A percentile compares a stretch with the other conserved stretches of the same genome.
phyloP scores from a whole-genome alignment of 305 asterid species.

The Solanum hybrid region DNA sequence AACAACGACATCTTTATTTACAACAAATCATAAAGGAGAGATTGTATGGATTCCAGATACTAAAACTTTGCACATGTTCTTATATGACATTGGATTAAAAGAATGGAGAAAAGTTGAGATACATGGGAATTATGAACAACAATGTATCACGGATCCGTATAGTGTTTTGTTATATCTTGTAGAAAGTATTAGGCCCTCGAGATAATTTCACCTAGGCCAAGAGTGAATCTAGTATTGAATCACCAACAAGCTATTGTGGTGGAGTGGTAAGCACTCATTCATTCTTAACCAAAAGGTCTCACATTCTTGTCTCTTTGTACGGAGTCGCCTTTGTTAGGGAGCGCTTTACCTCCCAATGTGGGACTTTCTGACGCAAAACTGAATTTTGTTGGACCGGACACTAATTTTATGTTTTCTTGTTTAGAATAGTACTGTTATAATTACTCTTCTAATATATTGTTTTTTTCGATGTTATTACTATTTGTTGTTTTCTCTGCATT shows the following conservation, averaged over 20 bases:
- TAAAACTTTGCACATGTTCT: not conserved
- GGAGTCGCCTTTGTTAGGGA: rapidly evolving
- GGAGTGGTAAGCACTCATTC: too few species aligned
- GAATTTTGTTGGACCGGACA: not conserved
- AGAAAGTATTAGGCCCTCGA: not conserved
- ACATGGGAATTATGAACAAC: not conserved
- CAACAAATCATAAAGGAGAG: not conserved
- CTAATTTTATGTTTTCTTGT: not conserved
- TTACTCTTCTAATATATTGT: not conserved
- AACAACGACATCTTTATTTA: not conserved
- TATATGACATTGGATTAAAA: not conserved
- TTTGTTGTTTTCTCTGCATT: not conserved
- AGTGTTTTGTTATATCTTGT: not conserved
- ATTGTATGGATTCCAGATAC: not conserved
- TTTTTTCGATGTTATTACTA: not conserved
- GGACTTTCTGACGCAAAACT: rapidly evolving
- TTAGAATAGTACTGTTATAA: not conserved
- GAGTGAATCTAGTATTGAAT: not conserved
- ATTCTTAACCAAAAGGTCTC: too few species aligned
- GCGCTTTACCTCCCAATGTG: too few species aligned
- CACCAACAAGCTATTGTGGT: not conserved
- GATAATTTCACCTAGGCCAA: not conserved
- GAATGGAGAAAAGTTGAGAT: not conserved
- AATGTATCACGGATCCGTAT: too few species aligned
- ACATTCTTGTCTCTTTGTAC: too few species aligned